Conservation (phyloP, 345 rosid species). For the Bruguiera sexangula region DNA sequence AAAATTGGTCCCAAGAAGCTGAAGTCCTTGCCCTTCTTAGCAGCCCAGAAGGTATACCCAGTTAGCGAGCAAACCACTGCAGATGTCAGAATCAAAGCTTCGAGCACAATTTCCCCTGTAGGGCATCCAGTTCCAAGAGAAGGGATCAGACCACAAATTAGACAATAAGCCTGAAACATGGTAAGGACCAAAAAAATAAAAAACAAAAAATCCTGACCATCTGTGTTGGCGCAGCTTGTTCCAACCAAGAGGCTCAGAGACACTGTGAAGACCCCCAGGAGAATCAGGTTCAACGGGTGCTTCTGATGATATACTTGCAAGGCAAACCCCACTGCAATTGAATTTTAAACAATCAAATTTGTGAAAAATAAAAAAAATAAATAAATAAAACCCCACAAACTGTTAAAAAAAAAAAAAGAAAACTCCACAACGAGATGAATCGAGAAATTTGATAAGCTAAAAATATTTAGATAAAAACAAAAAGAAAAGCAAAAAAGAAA, state of each 20-base stretch:
- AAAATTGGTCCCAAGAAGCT: slow-evolving; percentile 85
- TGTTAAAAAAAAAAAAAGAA: not conserved
- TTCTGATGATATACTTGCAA: slow-evolving; percentile 86
- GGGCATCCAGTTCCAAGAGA: not conserved
- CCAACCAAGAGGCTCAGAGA: slow-evolving; percentile 85
- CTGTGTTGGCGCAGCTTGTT: slow-evolving; percentile 80
- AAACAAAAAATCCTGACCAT: slow-evolving; percentile 45
- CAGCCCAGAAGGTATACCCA: slow-evolving; percentile 96
- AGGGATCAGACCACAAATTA: not conserved
- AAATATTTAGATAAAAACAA: not conserved
- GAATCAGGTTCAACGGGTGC: slow-evolving; percentile 80
- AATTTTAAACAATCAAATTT: not conserved
- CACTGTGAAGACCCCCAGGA: slow-evolving; percentile 81
- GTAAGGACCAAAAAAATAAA: not conserved
- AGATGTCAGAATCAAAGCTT: slow-evolving; percentile 81
- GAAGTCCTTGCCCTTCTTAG: slow-evolving; percentile 94
- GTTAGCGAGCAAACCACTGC: slow-evolving; percentile 79
- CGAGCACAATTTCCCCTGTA: slow-evolving; percentile 90
- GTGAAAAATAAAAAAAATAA: not conserved
- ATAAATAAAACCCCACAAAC: not conserved
- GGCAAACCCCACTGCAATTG: slow-evolving; percentile 84
- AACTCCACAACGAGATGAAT: not conserved
- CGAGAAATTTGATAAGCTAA: no score
- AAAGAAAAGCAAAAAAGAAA: not conserved
- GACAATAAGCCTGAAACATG: no score